These are phyloP conservation scores for Tanacetum coccineum DNA, from an alignment of 129 eudicot species.

Conservation along the genomic window DNA sequence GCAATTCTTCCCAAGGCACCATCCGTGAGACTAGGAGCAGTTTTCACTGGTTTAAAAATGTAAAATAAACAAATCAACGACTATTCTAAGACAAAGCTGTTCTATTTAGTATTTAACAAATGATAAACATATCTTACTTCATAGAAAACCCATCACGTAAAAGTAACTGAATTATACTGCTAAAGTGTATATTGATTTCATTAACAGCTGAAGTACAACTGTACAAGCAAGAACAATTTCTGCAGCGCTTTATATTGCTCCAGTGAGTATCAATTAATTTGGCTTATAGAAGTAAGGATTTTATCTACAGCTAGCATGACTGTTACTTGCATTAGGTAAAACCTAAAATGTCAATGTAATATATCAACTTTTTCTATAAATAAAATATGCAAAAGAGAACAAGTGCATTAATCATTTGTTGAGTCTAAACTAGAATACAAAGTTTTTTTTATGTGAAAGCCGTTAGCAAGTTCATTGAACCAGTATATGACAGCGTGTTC, in stretches of 20 bases:
- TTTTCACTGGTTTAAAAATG: slow-evolving; percentile 58
- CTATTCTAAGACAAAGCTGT: neutral
- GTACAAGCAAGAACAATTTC: neutral
- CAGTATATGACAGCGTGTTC: neutral
- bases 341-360: neutral
- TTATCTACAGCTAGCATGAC: neutral
- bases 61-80: neutral
- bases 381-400: neutral
- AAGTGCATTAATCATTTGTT: no score
- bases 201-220: neutral
- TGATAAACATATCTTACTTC: no score
- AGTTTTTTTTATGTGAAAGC: neutral
- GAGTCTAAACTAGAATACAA: no score
- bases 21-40: slow-evolving; percentile 84
- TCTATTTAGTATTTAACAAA: neutral
- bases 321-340: neutral
- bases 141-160: no score
- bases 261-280: neutral
- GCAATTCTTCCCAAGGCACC: slow-evolving; percentile 96
- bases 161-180: no score
- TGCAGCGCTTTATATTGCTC: neutral
- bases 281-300: neutral
- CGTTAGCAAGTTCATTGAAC: neutral
- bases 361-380: neutral
- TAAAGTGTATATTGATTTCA: neutral